Evolutionary conservation across 2,329 filamentous ascomycete genomes (phyloP), one percentile per base, ranked within the genome.

Genomic region (Ilyonectria robusta): DNA sequence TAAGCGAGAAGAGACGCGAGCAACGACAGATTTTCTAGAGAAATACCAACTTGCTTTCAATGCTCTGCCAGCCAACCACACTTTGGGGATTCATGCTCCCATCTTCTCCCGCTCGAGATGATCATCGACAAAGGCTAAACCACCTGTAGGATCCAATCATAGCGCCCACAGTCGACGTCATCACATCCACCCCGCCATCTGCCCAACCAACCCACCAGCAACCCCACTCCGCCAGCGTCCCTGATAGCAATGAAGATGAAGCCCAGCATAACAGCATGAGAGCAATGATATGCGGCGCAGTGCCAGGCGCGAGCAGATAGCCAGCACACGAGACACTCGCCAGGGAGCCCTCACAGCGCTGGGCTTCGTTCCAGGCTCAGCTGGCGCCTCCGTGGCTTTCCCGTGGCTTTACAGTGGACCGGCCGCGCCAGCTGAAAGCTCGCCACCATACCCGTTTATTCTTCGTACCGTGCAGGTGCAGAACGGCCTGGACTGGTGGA

Each of bases 161-260:
- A 19, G 19, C 56, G 51, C 11, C 31, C 19, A 11, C 2, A 9
- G 46, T 59, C 71, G 73, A 75, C 73, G 73, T 75, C 73, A 75
- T 75, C 47, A 46, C 33, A 44, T 8, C 71, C 70, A 65, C 70
- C 67, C 23, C 57, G 53, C 65, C 53, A 59, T 61, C 8, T 33
- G 48, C 29, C 48, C 48, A 51, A 51, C 33, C 48, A 51, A 33
- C 55, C 42, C 19, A 33, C 53, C 40, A 35, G 23, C 40, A 19
- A 57, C 42, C 31, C 50, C 31, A 21, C 50, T n/a, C 29, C 11
- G 5, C 13, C 3, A n/a, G 26, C 15, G 47, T 50, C 48, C 48
- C n/a, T 51, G 29, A 33, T 40, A 42, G 15, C 40, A 17, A 42
- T 31, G 17, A 19, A 19, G 48, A 42, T 31, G 17, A 19, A 19